phyloP scores from a whole-genome alignment of 768 basidiomycete genomes.

The Boletus fagicola region DNA sequence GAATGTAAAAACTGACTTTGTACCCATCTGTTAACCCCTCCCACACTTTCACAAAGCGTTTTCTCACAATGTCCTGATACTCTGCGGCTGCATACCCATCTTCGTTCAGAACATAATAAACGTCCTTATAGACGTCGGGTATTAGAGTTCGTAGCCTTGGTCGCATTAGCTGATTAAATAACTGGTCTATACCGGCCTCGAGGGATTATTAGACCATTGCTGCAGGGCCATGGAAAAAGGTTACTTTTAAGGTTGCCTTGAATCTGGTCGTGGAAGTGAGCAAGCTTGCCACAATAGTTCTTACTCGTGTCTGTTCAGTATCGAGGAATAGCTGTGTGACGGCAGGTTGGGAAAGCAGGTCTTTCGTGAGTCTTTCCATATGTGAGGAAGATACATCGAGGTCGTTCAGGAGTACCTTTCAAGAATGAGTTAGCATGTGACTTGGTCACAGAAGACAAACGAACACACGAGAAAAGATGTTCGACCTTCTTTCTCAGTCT shows the following conservation, averaged over 20 bases:
- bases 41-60: conserved; percentile 90
- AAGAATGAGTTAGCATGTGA: not conserved
- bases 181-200: conserved; percentile 83
- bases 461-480: conserved; percentile 75
- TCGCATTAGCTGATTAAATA: conserved; percentile 92
- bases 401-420: conserved; percentile 86
- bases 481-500: conserved; percentile 77
- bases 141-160: conserved; percentile 84
- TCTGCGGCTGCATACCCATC: conserved; percentile 82
- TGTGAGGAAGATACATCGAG: conserved; percentile 90
- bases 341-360: conserved; percentile 51
- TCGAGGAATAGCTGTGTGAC: conserved; percentile 70
- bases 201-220: conserved; percentile 4
- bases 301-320: conserved; percentile 51
- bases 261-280: conserved; percentile 60
- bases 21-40: conserved; percentile 83
- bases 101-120: conserved; percentile 86
- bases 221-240: conserved; percentile 14
- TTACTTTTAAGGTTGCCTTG: conserved; percentile 69
- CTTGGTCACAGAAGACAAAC: not conserved
- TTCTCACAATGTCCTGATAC: conserved; percentile 80
- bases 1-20: conserved; percentile 49
- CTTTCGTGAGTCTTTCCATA: conserved; percentile 76
- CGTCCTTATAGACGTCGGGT: conserved; percentile 85
- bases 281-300: conserved; percentile 47